Evolutionary conservation across 495 filamentous ascomycete species (phyloP), one percentile per base, ranked within the genome.

Genomic region (Darksidea phi): DNA sequence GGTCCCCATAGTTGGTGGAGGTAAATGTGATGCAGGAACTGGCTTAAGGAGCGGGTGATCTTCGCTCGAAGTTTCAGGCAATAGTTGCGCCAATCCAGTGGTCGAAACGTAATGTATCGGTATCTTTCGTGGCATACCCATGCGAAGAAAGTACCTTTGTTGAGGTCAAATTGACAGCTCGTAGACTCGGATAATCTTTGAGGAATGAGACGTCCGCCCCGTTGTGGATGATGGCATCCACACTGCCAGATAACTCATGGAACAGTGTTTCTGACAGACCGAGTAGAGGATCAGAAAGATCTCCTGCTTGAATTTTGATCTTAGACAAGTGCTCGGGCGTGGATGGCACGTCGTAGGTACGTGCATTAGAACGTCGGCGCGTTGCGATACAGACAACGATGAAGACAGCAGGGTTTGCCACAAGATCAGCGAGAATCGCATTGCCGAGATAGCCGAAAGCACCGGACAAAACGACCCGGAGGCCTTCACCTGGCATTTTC

Each of bases 51-150:
- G 36, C 1, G 3, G 13, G 2, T 54, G 48, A 24, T 1, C 7
- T n/a, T 13, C 15, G 12, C 15, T 8, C 12, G 8, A 32, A 2
- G 1, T 5, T 1, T 32, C 23, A 5, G 2, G 6, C 1, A 15
- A 26, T 1, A 61, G 36, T 3, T 0, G 1, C 1, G 6, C 34
- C 1, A 61, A 10, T 4, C 48, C 32, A 6, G 38, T 15, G 1
- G 57, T 43, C 0, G 57, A 61, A 7, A 61, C 45, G 32, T 7
- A 61, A 26, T 61, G 57, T 1, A 61, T 2, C n/a, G 57, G 57
- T n/a, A n/a, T n/a, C n/a, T n/a, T n/a, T n/a, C n/a, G n/a, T n/a
- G n/a, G n/a, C n/a, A n/a, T n/a, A n/a, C n/a, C n/a, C n/a, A n/a
- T n/a, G n/a, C n/a, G n/a, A n/a, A n/a, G n/a, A n/a, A n/a, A 24